These are phyloP conservation scores for Helicocarpus griseus DNA, from an alignment of 2,329 filamentous ascomycete genomes.

Conservation along the genomic window DNA sequence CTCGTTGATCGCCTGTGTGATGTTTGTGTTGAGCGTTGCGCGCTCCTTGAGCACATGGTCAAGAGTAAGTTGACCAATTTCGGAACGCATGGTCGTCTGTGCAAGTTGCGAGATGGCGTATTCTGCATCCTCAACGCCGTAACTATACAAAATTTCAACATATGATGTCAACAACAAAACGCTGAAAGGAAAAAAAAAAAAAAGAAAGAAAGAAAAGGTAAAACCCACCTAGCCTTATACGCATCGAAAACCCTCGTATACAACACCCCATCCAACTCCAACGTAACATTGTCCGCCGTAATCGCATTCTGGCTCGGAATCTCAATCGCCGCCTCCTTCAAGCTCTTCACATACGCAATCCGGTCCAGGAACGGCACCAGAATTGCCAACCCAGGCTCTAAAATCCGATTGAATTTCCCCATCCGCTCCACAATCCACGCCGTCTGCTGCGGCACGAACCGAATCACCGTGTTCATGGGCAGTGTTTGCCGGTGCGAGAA, in stretches of 20 bases:
- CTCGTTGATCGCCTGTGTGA: constrained; percentile 98
- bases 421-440: constrained; percentile 99
- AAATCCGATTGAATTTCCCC: constrained; percentile 91
- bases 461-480: constrained; percentile 87
- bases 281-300: constrained; percentile 94
- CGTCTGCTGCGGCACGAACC: constrained; percentile 98
- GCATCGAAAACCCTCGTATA: constrained; percentile 96
- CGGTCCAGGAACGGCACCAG: constrained; percentile 85
- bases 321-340: constrained; percentile 94
- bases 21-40: constrained; percentile 91
- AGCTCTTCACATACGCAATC: constrained; percentile 93
- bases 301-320: constrained; percentile 97
- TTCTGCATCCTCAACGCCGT: constrained; percentile 96
- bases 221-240: constrained; percentile 79
- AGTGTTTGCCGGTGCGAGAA: constrained; percentile 58
- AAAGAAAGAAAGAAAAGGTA: constrained; percentile 1
- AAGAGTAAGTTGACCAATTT: constrained; percentile 91
- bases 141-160: constrained; percentile 45
- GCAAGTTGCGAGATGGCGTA: constrained; percentile 97
- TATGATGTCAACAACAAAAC: constrained; percentile 4
- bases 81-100: constrained; percentile 97
- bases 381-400: constrained; percentile 83
- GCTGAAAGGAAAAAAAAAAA: background rate
- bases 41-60: constrained; percentile 98
- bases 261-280: constrained; percentile 90